Evolutionary conservation across 1,139 yeast genomes (phyloP), one percentile per base, ranked within the genome.

Genomic region (Candida buenavistaensis): DNA sequence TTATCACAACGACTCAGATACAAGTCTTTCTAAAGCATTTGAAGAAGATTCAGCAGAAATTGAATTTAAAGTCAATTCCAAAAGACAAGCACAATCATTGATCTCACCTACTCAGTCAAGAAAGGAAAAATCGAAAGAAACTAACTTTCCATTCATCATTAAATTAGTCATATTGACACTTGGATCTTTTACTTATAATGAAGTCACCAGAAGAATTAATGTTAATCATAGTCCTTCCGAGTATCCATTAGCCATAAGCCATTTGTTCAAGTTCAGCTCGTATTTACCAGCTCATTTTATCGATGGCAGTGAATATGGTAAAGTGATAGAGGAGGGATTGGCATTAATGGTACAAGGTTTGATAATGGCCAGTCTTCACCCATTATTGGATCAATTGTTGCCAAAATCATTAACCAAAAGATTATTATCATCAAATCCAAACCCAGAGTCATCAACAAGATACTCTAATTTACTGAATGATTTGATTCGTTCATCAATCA

Each of bases 281-380:
- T 56, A 53, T 31, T 52, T 64, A 36, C 21, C 43, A 42, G 26
- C 37, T 14, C 20, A 36, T 3, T 37, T 41, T 15, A 26, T 22
- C 11, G 13, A 12, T 9, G 8, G 26, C 12, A 35, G 28, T 34
- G 40, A 38, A 16, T 22, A 30, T 11, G 38, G 41, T 11, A 29
- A 28, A 13, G 16, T 38, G 9, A 32, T 51, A n/a, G 66, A 68
- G 42, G 46, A 48, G 9, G 37, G 50, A 1, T 36, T 64, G 9
- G 62, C 67, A 6, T 54, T 67, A 37, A 37, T 57, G 8, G 32
- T 67, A 14, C 72, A 81, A 48, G 95, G 95, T 2, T 54, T 82
- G 21, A 45, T 78, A 10, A 70, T 85, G 60, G 90, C 94, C 6
- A 51, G 71, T 10, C 50, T 80, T 23, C 74, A 82, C 31, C 92